Percentiles rank a stretch among this genome's conserved stretches.
phyloP scores from a whole-genome alignment of 345 rosid genomes.

The Hibiscus syriacus region DNA sequence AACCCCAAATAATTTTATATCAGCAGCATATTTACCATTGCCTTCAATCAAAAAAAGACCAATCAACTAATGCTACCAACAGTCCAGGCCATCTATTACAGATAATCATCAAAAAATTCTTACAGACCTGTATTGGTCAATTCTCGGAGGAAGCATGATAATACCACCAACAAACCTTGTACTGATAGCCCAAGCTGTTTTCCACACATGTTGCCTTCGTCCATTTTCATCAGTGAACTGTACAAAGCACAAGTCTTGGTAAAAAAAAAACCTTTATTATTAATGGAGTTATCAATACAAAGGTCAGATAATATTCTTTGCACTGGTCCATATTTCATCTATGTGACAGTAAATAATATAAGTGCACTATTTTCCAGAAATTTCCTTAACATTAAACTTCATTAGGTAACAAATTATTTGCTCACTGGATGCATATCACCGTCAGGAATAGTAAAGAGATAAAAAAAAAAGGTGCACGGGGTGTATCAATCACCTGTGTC shows the following conservation, averaged over 20 bases:
- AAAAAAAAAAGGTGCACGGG: neutral
- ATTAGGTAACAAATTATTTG: neutral
- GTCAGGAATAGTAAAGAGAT: neutral
- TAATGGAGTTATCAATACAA: neutral
- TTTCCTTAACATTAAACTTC: neutral
- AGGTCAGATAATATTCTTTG: neutral
- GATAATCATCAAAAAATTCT: neutral
- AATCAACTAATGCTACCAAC: constrained; percentile 1
- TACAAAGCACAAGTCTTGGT: constrained; percentile 12
- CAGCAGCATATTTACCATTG: neutral
- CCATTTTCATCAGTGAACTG: constrained; percentile 93
- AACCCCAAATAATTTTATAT: neutral
- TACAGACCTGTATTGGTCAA: constrained; percentile 81
- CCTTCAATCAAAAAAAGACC: neutral
- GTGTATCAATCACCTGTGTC: constrained; percentile 53
- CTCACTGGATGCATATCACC: neutral
- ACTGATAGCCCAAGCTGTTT: constrained; percentile 97
- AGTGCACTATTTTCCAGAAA: neutral
- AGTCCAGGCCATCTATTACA: neutral
- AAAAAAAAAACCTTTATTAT: neutral
- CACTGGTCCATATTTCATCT: neutral
- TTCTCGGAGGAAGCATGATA: constrained; percentile 86
- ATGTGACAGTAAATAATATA: neutral
- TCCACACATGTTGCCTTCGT: constrained; percentile 90
- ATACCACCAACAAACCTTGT: constrained; percentile 95